Evolutionary conservation across 1,284 basidiomycete genomes (phyloP).

Genomic region (Tilletiaria anomala): DNA sequence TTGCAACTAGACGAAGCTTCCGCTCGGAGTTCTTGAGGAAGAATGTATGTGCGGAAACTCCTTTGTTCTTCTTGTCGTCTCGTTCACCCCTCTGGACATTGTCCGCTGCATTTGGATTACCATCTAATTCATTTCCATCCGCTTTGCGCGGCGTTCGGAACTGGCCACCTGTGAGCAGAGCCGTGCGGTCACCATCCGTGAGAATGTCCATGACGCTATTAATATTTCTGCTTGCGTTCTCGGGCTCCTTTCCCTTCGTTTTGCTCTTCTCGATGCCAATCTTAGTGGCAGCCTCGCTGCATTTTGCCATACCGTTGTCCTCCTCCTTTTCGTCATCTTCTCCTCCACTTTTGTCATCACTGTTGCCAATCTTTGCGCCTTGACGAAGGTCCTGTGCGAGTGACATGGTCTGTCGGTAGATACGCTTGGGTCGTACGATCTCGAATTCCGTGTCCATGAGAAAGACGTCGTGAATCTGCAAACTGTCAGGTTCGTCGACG

Average conservation of each 20-base stretch:
- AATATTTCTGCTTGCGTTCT: no score
- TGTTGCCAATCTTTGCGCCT: no score
- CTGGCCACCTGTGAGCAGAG: conserved; percentile 27
- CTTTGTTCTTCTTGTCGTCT: conserved; percentile 4
- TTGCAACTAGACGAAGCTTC: conserved; percentile 71
- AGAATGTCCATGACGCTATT: conserved; percentile 1
- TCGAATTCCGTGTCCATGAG: conserved; percentile 77
- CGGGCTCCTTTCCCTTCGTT: no score
- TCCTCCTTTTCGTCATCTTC: conserved; percentile 9
- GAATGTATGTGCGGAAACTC: conserved; percentile 63
- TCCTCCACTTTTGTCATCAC: conserved; percentile 1
- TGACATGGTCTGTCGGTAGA: conserved; percentile 38
- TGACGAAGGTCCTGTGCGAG: no score
- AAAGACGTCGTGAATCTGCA: conserved; percentile 79
- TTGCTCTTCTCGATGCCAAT: no score
- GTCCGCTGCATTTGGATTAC: conserved; percentile 1
- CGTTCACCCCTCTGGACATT: neutral
- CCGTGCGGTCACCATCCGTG: conserved; percentile 3
- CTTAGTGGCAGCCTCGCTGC: no score
- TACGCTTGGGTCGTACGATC: conserved; percentile 50
- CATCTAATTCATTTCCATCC: neutral
- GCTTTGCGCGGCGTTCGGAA: conserved; percentile 8
- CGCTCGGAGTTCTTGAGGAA: conserved; percentile 83
- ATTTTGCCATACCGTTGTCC: neutral
- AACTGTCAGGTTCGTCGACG: conserved; percentile 61